Evolutionary conservation across 345 rosid species (phyloP).

Genomic region (Aquilaria malaccensis): DNA sequence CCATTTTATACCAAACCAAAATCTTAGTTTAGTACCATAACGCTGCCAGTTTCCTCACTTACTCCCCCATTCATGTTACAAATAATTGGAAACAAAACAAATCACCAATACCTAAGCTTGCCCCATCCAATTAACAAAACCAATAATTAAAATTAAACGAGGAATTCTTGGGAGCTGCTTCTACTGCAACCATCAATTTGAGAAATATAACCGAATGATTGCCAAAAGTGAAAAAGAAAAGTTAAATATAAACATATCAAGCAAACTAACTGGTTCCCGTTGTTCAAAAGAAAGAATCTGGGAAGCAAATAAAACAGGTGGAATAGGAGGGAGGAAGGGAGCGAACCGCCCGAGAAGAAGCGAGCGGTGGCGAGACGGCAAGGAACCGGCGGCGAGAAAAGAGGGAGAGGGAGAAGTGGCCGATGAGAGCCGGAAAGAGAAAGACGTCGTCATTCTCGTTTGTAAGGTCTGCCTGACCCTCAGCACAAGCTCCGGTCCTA

Average conservation of each 20-base stretch:
- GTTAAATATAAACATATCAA: neutral
- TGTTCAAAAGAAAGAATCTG: neutral
- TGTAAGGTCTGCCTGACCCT: no score
- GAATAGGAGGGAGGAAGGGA: slow-evolving; percentile 8
- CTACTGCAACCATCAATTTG: neutral
- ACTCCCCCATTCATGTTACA: no score
- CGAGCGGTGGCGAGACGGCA: slow-evolving; percentile 21
- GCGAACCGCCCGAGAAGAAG: slow-evolving; percentile 21
- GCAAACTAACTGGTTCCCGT: neutral
- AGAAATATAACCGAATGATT: neutral
- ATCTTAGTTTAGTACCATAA: no score
- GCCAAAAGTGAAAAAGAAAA: neutral
- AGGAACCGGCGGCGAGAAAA: slow-evolving; percentile 22
- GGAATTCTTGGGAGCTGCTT: neutral
- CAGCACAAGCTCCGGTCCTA: no score
- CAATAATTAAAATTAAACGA: neutral
- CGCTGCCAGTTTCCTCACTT: no score
- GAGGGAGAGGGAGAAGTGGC: slow-evolving; percentile 18
- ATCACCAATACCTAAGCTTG: no score
- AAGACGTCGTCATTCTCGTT: slow-evolving; percentile 23
- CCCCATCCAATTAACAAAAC: no score
- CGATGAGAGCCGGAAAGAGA: slow-evolving; percentile 4
- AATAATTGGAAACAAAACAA: no score
- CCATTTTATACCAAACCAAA: no score
- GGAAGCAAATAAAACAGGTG: neutral